These are phyloP conservation scores for Talaromyces sp. DNA, from an alignment of 2,329 filamentous ascomycete genomes.

Conservation along the genomic window DNA sequence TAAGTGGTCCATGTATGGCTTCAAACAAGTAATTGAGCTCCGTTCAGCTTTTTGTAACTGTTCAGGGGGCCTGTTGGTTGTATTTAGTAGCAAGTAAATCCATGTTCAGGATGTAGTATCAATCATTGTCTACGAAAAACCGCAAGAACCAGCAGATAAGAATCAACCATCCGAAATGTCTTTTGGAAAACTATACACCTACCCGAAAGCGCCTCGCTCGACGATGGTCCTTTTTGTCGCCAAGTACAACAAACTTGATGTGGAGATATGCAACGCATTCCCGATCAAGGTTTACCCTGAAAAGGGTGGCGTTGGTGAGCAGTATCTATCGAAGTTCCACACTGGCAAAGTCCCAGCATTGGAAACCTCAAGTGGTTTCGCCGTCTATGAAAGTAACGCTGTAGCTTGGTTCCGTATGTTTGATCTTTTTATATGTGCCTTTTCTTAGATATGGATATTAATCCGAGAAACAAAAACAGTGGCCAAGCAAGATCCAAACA, in stretches of 20 bases:
- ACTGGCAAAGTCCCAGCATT: background rate
- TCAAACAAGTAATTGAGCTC: too few species aligned
- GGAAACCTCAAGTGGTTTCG: background rate
- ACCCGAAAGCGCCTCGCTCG: background rate
- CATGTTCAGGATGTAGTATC: background rate
- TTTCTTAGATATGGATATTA: background rate
- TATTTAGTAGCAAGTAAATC: too few species aligned
- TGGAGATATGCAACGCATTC: background rate
- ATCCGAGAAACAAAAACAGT: background rate
- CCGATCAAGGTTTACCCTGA: constrained; percentile 2
- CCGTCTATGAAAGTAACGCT: constrained; percentile 1
- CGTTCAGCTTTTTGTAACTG: too few species aligned
- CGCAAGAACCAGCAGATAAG: background rate
- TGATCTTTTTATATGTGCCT: background rate
- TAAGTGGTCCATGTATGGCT: background rate
- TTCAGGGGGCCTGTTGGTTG: too few species aligned
- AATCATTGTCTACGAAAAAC: background rate
- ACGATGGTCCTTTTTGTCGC: background rate
- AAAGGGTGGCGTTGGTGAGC: background rate
- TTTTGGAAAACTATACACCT: constrained; percentile 2
- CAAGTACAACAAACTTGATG: background rate
- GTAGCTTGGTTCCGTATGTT: constrained; percentile 1
- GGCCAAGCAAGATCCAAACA: constrained; percentile 1
- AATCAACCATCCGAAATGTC: background rate
- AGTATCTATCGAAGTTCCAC: constrained; percentile 3